A percentile compares a stretch with the other conserved stretches of the same genome.
These are phyloP conservation scores for Colletotrichum cuscutae DNA, from an alignment of 2,329 filamentous ascomycete species.

Conservation along the genomic window DNA sequence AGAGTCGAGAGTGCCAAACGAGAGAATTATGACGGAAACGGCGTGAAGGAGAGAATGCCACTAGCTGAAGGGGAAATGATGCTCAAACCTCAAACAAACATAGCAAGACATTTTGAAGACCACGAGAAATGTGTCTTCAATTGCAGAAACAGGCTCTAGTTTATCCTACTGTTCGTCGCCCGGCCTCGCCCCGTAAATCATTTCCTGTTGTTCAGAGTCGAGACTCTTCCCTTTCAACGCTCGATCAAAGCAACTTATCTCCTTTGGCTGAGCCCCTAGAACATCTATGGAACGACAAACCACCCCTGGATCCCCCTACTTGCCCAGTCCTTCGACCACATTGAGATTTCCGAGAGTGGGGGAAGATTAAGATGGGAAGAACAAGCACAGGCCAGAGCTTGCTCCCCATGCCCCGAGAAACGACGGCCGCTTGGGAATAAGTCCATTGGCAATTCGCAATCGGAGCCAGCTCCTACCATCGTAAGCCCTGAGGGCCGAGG, in stretches of 20 bases:
- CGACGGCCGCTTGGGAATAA: slow-evolving; percentile 18
- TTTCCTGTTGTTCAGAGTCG: background rate
- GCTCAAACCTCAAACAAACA: slow-evolving; percentile 15
- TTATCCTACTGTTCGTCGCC: background rate
- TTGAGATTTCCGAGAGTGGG: slow-evolving; percentile 29
- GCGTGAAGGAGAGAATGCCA: background rate
- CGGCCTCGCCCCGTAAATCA: background rate
- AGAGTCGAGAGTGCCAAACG: background rate
- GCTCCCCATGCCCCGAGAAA: background rate
- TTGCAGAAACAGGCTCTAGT: background rate
- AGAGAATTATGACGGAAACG: slow-evolving; percentile 14
- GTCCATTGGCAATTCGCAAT: slow-evolving; percentile 18
- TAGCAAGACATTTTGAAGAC: slow-evolving; percentile 3
- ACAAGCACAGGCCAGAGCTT: slow-evolving; percentile 21
- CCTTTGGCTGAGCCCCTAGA: slow-evolving; percentile 25
- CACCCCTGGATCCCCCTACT: slow-evolving; percentile 15
- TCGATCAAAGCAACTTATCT: background rate
- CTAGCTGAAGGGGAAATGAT: slow-evolving; percentile 16
- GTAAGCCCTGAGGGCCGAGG: background rate
- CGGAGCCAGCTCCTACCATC: slow-evolving; percentile 23
- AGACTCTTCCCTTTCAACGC: background rate
- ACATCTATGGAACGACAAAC: slow-evolving; percentile 22
- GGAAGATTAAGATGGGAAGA: background rate
- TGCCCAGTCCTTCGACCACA: slow-evolving; percentile 1
- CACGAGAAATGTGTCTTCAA: slow-evolving; percentile 12